phyloP scores from a whole-genome alignment of 345 rosid species.

The Pistacia vera region DNA sequence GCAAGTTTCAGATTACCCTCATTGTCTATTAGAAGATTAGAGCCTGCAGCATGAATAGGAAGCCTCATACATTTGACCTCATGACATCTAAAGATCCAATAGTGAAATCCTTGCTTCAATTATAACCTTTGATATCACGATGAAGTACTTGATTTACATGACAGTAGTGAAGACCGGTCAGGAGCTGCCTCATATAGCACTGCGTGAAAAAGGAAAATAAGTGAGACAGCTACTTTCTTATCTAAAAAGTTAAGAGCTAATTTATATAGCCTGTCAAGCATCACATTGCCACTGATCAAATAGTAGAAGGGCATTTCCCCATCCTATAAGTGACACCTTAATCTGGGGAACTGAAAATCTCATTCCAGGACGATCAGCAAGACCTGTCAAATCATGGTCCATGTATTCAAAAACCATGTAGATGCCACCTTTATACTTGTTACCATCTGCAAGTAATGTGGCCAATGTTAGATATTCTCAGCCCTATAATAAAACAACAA shows the following conservation, averaged over 20 bases:
- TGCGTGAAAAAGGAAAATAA: conserved; percentile 25
- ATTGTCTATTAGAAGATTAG: conserved; percentile 93
- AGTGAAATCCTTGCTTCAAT: not conserved
- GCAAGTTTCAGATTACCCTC: conserved; percentile 94
- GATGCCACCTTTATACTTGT: conserved; percentile 93
- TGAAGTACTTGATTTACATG: conserved; percentile 97
- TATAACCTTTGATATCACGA: conserved; percentile 90
- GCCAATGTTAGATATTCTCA: conserved; percentile 13
- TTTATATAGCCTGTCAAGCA: not conserved
- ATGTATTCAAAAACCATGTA: conserved; percentile 98
- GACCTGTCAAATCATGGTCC: conserved; percentile 98
- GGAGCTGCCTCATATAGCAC: conserved; percentile 98
- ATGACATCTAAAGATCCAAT: not conserved
- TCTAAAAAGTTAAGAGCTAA: not conserved
- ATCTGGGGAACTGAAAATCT: conserved; percentile 93
- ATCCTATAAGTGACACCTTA: conserved; percentile 52
- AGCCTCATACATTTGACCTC: conserved; percentile 8
- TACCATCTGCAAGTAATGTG: conserved; percentile 56
- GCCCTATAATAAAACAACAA: conserved; percentile 1
- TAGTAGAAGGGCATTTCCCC: not conserved
- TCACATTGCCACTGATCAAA: not conserved
- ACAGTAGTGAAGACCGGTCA: conserved; percentile 96
- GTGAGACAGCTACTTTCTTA: conserved; percentile 3
- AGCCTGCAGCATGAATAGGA: conserved; percentile 54
- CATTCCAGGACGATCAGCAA: conserved; percentile 93